Evolutionary conservation across 805 yeast genomes (phyloP).

Genomic region (Pichia sporocuriosa): DNA sequence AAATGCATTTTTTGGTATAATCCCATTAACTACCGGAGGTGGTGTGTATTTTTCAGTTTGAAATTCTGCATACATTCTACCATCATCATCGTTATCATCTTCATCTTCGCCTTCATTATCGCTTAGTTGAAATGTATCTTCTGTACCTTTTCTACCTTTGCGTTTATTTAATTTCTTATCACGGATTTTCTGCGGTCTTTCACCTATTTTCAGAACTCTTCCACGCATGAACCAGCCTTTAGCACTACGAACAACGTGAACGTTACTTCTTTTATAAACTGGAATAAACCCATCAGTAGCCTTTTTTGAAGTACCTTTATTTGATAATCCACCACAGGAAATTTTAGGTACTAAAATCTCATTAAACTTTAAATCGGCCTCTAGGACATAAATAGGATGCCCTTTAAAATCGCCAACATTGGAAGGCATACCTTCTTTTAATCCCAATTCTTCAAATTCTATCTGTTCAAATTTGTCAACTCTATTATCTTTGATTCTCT

Average conservation of each 20-base stretch:
- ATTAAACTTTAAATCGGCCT: conserved; percentile 61
- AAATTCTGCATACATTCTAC: conserved; percentile 62
- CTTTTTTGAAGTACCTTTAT: conserved; percentile 32
- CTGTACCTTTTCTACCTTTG: conserved; percentile 14
- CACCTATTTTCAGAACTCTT: conserved; percentile 63
- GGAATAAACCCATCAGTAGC: conserved; percentile 38
- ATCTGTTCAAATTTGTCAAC: conserved; percentile 51
- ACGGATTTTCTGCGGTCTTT: conserved; percentile 50
- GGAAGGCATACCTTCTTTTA: conserved; percentile 82
- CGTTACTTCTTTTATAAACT: conserved; percentile 63
- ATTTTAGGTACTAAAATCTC: conserved; percentile 66
- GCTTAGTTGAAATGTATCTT: conserved; percentile 22
- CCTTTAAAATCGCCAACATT: conserved; percentile 74
- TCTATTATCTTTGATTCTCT: conserved; percentile 20
- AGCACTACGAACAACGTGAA: conserved; percentile 59
- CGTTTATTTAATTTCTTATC: conserved; percentile 20
- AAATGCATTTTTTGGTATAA: conserved; percentile 65
- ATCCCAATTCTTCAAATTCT: conserved; percentile 55
- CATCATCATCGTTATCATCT: conserved; percentile 47
- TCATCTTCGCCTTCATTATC: conserved; percentile 27
- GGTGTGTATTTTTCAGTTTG: conserved; percentile 74
- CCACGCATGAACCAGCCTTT: conserved; percentile 86
- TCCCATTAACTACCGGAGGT: conserved; percentile 57
- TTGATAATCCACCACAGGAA: conserved; percentile 65
- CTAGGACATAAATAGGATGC: conserved; percentile 82